phyloP scores from a whole-genome alignment of 2,329 filamentous ascomycete genomes.

The Colletotrichum cordylinicola region DNA sequence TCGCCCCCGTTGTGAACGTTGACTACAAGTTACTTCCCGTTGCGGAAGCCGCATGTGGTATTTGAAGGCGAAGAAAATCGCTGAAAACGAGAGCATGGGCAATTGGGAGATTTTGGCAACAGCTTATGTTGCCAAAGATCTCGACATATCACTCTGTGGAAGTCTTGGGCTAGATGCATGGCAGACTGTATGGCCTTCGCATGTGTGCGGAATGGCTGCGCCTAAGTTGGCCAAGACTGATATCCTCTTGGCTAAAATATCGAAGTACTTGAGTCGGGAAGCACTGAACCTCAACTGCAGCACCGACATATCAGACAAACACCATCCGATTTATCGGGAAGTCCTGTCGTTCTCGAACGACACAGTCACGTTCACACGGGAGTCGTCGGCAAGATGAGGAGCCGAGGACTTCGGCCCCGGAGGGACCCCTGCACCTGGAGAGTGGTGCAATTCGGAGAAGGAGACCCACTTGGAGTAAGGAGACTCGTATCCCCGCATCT shows the following conservation, averaged over 20 bases:
- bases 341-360: neutral
- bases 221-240: neutral
- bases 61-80: neutral
- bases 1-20: neutral
- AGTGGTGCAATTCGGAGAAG: neutral
- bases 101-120: neutral
- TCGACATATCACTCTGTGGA: neutral
- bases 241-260: rapidly evolving
- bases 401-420: neutral
- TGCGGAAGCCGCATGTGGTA: neutral
- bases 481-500: neutral
- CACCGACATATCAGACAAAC: rapidly evolving
- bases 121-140: neutral
- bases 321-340: neutral
- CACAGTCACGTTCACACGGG: neutral
- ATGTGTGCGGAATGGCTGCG: neutral
- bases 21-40: neutral
- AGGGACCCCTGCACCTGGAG: neutral
- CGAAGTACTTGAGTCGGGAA: neutral
- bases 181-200: neutral
- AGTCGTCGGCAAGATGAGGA: neutral
- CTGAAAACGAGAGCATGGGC: neutral
- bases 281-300: neutral
- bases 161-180: rapidly evolving
- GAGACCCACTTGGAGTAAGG: neutral